Evolutionary conservation across 106 monocot species (phyloP).

Genomic region (Allium cepa): DNA sequence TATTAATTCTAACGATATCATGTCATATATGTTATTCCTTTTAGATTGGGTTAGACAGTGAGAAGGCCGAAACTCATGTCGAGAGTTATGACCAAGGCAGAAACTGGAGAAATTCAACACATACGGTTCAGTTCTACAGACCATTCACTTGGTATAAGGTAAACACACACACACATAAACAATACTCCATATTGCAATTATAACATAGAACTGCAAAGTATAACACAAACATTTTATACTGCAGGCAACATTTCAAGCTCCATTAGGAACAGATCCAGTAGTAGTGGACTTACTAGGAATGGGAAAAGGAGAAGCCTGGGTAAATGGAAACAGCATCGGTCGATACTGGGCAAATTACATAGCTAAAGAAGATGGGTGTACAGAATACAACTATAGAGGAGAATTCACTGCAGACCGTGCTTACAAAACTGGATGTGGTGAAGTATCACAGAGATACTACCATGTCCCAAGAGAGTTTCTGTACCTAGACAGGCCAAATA

Average conservation of each 20-base stretch:
- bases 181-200: not conserved
- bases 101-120: constrained; percentile 16
- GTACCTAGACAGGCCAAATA: constrained; percentile 17
- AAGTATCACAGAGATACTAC: constrained; percentile 46
- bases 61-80: constrained; percentile 3
- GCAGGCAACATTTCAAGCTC: constrained; percentile 55
- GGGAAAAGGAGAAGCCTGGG: constrained; percentile 43
- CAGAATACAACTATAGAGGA: constrained; percentile 28
- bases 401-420: not conserved
- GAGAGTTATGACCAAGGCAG: not conserved
- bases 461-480: constrained; percentile 49
- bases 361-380: constrained; percentile 7
- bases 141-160: constrained; percentile 90
- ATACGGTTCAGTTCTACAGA: constrained; percentile 16
- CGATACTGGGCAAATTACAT: constrained; percentile 37
- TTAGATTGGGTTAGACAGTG: constrained; percentile 29
- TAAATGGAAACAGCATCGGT: constrained; percentile 50
- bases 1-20: not conserved
- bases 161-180: not conserved
- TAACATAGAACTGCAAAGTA: not conserved
- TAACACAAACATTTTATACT: not conserved
- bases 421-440: constrained; percentile 34
- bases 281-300: constrained; percentile 37
- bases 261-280: constrained; percentile 29
- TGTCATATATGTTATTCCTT: not conserved